Evolutionary conservation across 371 early-diverging fungal species (phyloP).

Genomic region (Lichtheimia ramosa): DNA sequence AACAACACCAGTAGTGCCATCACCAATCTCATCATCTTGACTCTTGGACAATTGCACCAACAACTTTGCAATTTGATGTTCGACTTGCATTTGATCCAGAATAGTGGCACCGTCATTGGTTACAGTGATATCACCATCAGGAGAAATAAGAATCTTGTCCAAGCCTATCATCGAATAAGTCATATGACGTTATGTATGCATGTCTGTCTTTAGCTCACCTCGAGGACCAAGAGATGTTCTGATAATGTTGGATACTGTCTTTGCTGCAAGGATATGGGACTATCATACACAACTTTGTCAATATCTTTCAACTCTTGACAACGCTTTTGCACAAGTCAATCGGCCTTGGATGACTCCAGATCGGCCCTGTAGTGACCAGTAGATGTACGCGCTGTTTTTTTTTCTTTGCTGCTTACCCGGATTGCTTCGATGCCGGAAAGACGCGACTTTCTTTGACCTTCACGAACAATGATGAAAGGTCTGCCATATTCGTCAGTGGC

Average conservation of each 20-base stretch:
- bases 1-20: slow-evolving; percentile 99
- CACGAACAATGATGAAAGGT: slow-evolving; percentile 94
- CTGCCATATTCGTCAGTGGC: slow-evolving; percentile 93
- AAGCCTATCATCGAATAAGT: slow-evolving; percentile 62
- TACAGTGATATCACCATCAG: slow-evolving; percentile 99
- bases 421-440: slow-evolving; percentile 90
- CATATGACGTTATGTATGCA: not conserved
- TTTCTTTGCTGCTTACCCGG: slow-evolving; percentile 62
- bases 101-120: slow-evolving; percentile 99
- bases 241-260: slow-evolving; percentile 94
- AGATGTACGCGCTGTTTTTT: too few species aligned
- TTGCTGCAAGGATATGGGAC: slow-evolving; percentile 98
- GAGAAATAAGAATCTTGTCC: slow-evolving; percentile 99
- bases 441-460: slow-evolving; percentile 87
- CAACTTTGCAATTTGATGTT: slow-evolving; percentile 98
- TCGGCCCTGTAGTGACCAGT: too few species aligned
- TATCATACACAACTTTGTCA: slow-evolving; percentile 30
- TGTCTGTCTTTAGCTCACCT: slow-evolving; percentile 54
- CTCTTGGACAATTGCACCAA: slow-evolving; percentile 97
- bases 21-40: slow-evolving; percentile 99
- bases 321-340: too few species aligned
- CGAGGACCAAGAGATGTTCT: slow-evolving; percentile 99
- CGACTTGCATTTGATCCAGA: slow-evolving; percentile 97
- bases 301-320: too few species aligned
- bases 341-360: too few species aligned